phyloP scores from a whole-genome alignment of 192 early-diverging fungal species.

The Coemansia sp. region DNA sequence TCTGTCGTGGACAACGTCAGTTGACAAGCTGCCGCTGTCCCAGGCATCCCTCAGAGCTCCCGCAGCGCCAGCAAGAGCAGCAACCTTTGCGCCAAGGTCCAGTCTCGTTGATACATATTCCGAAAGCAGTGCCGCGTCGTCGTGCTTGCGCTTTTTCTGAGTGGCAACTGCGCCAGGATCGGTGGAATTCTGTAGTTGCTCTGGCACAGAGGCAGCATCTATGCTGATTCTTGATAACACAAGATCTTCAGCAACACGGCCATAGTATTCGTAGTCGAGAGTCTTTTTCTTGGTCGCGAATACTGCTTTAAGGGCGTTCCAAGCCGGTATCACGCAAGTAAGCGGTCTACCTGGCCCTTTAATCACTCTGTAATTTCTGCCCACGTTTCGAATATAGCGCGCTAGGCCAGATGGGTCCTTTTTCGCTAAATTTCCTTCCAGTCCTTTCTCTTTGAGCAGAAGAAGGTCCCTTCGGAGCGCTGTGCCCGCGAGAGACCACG shows the following conservation, averaged over 20 bases:
- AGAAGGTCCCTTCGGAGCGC: slow-evolving; percentile 9
- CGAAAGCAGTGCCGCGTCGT: not conserved
- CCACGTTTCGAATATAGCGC: not conserved
- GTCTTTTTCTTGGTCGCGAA: not conserved
- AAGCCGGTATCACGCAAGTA: not conserved
- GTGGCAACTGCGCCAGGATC: not conserved
- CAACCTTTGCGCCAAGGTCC: not conserved
- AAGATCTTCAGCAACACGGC: not conserved
- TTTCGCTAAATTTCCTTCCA: not conserved
- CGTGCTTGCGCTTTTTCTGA: not conserved
- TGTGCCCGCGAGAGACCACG: slow-evolving; percentile 15
- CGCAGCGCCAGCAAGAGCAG: not conserved
- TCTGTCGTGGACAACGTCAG: not conserved
- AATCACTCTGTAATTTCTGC: not conserved
- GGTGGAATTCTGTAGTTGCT: not conserved
- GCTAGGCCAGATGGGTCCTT: not conserved
- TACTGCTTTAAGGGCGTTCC: not conserved
- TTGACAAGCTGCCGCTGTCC: not conserved
- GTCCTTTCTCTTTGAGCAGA: not conserved
- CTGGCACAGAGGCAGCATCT: not conserved
- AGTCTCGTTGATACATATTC: not conserved
- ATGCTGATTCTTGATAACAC: not conserved
- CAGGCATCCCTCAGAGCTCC: not conserved
- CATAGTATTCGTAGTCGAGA: not conserved
- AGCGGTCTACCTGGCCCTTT: not conserved